A percentile compares a stretch with the other conserved stretches of the same genome.
Evolutionary conservation across 2,329 filamentous ascomycete genomes (phyloP).

Genomic region (Aspergillus persii): DNA sequence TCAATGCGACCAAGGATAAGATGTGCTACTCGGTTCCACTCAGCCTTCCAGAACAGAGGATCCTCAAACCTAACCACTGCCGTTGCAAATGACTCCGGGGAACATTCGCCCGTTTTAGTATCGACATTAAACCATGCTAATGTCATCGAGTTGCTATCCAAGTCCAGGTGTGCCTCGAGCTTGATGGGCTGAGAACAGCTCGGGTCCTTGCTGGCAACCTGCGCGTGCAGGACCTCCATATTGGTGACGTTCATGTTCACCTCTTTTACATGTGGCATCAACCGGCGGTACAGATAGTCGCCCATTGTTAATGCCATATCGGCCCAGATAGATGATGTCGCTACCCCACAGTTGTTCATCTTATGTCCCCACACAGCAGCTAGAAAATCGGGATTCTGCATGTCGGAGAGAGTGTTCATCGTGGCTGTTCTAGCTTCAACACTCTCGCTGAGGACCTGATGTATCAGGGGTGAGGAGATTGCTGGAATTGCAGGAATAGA

Average conservation of each 20-base stretch:
- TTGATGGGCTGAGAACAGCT: not conserved
- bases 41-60: conserved; percentile 10
- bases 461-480: conserved; percentile 22
- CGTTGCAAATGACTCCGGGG: conserved; percentile 3
- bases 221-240: conserved; percentile 52
- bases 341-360: conserved; percentile 45
- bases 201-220: conserved; percentile 43
- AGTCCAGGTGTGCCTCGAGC: not conserved
- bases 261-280: conserved; percentile 10
- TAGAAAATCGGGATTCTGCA: conserved; percentile 39
- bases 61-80: conserved; percentile 11
- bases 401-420: conserved; percentile 39
- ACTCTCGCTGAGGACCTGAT: conserved; percentile 29
- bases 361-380: conserved; percentile 42
- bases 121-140: not conserved
- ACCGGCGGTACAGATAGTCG: conserved; percentile 18
- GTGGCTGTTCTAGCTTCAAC: conserved; percentile 24
- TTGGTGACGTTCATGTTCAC: conserved; percentile 38
- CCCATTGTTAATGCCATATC: conserved; percentile 27
- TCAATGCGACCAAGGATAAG: conserved; percentile 22
- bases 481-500: conserved; percentile 3
- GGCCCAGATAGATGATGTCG: conserved; percentile 34
- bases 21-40: conserved; percentile 20
- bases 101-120: not conserved
- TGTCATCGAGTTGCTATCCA: not conserved